Base-by-base conservation (phyloP, 2,329 filamentous ascomycete genomes). In the Scedosporium minutisporum region DNA sequence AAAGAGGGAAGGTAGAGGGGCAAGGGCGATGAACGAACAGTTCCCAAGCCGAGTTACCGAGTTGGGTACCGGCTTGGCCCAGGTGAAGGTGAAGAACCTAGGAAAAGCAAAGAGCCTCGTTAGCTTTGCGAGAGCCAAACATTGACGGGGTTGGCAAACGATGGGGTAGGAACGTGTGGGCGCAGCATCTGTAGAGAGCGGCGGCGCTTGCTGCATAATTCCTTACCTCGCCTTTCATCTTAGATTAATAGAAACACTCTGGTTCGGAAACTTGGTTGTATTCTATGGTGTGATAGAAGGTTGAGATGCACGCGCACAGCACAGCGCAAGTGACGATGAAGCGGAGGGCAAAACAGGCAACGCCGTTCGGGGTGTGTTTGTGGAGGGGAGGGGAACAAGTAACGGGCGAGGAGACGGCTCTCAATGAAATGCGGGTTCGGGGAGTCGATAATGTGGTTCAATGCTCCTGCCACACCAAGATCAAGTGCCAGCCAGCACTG, bases 11-110 rank as follows among this genome's bases (percentile, higher is more conserved):
- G n/a, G 25, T 53, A 51, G 58, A 58, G 61, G 62, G 25, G 41
- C 62, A 62, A 63, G 66, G 69, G 61, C 70, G 69, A 71, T 68
- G 63, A 66, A 79, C 86, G 73, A 83, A 89, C 87, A 89, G 85
- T 78, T 89, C 87, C 87, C 87, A 89, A 69, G 87, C 87, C 73
- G 85, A 87, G 81, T 88, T 88, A 72, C 87, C 87, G 67, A 89
- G 85, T 83, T 89, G 87, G 72, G 81, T 84, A 77, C 87, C 87
- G 78, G 87, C 87, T 81, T 89, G 83, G 74, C 83, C 83, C 70
- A 86, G 74, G 73, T 86, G 83, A 73, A 86, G 77, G 76, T 86
- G 83, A 76, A 86, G 79, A 76, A 86, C 81, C 83, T 86, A 65
- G 62, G 63, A 58, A 63, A 25, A 21, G n/a, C 61, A 33, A 46